Base-by-base conservation (phyloP, 148 eudicot genomes). In the Pouteria glomerata region DNA sequence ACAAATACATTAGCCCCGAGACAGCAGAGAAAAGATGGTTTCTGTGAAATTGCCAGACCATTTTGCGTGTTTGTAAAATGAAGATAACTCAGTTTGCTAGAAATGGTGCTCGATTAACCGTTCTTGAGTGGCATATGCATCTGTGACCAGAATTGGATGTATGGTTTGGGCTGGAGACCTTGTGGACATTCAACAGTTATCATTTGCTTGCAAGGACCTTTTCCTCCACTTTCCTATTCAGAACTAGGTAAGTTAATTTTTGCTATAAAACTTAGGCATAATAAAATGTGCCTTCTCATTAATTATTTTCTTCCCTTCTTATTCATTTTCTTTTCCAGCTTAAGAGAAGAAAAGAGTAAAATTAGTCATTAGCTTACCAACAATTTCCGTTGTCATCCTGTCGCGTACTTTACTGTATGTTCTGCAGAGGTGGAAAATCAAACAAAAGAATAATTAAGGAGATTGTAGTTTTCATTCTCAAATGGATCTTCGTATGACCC, bases 31-130 rank as follows among this genome's bases (percentile, higher is more conserved):
- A 55, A 47, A 37, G 92, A 90, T 51, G 85, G 78, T 37, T 84
- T 86, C 71, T 26, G 41, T 81, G 70, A 79, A 82, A 48, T 72
- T 82, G n/a, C 90, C 90, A 11, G 79, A 83, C 45, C 63, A 57
- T 35, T 21, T 23, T 15, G 30, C 0, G 15, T 39, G 52, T 15
- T 30, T 47, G 74, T 77, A 18, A 41, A 58, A 75, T 68, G 57
- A 42, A 50, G 29, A 12, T 1, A n/a, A 33, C 12, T 44, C 39
- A 1, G 69, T 52, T 1, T 87, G 88, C 52, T 8, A 16, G 26
- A 66, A 19, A 0, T 44, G 58, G 63, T 85, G 90, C 71, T 14
- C 47, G 64, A 71, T 23, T 3, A 75, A 74, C 1, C 84, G 90
- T 42, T 76, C 82, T 0, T 84, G 90, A 21, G n/a, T 73, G 55